phyloP scores from a whole-genome alignment of 2,329 filamentous ascomycete genomes.

The Seiridium unicorne region DNA sequence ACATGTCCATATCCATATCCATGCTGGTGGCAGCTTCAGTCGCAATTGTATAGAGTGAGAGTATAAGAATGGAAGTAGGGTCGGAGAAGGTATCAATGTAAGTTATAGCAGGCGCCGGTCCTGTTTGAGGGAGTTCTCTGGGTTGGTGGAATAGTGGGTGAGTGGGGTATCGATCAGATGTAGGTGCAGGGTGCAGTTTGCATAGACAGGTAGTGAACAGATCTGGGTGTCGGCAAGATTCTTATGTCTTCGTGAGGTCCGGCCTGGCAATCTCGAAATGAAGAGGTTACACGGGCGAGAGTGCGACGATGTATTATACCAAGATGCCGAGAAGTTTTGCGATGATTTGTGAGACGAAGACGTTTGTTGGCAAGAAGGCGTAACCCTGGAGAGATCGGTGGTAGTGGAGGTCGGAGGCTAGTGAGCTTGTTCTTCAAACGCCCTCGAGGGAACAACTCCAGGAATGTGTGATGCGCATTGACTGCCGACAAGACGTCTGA shows the following conservation, averaged over 20 bases:
- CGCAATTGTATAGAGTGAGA: background rate
- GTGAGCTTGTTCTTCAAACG: conserved; percentile 3
- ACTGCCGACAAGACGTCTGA: background rate
- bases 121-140: background rate
- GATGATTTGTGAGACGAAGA: background rate
- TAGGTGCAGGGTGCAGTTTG: background rate
- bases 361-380: background rate
- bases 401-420: background rate
- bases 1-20: conserved; percentile 24
- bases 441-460: background rate
- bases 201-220: background rate
- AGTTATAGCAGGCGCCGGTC: conserved; percentile 4
- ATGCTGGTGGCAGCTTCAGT: conserved; percentile 3
- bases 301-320: conserved; percentile 3
- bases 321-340: conserved; percentile 6
- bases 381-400: background rate
- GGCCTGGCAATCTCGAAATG: background rate
- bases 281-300: background rate
- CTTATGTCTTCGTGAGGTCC: background rate
- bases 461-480: background rate
- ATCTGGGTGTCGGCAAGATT: background rate
- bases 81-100: background rate
- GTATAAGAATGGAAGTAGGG: background rate
- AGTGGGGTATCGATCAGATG: background rate
- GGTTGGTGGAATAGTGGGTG: background rate